Conservation (phyloP, 2,329 filamentous ascomycete genomes). For the Lecanicillium sp. region DNA sequence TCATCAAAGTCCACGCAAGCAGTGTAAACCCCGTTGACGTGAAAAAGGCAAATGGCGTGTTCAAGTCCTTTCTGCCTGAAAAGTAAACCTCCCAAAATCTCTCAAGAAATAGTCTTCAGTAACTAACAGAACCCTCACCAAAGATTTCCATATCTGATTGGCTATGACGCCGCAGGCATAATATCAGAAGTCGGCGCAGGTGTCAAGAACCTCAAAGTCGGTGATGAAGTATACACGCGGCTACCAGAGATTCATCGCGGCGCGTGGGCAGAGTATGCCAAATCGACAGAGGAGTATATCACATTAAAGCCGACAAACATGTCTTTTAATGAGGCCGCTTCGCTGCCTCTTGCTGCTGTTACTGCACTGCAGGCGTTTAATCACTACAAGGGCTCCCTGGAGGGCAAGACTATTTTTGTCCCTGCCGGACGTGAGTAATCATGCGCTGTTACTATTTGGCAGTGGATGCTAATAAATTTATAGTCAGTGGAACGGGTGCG, state of each 20-base stretch:
- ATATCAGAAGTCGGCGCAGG: constrained; percentile 1
- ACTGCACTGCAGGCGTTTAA: constrained; percentile 30
- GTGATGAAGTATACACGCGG: constrained; percentile 12
- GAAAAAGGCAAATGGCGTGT: constrained; percentile 26
- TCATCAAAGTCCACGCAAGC: constrained; percentile 34
- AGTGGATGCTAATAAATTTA: background rate
- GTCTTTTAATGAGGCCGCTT: constrained; percentile 32
- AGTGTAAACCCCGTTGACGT: constrained; percentile 37
- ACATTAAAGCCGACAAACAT: constrained; percentile 30
- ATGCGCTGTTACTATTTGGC: background rate
- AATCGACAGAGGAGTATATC: constrained; percentile 21
- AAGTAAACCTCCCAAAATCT: constrained; percentile 13
- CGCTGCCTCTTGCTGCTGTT: constrained; percentile 32
- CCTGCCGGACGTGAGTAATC: constrained; percentile 16
- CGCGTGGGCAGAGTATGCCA: constrained; percentile 27
- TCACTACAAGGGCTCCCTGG: constrained; percentile 27
- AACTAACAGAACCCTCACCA: too few species aligned
- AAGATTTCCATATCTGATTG: constrained; percentile 8
- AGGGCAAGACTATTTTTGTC: constrained; percentile 22
- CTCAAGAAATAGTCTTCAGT: background rate
- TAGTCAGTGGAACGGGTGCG: constrained; percentile 16
- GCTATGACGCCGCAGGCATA: constrained; percentile 5
- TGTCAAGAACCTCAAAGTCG: constrained; percentile 2
- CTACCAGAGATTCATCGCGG: constrained; percentile 18
- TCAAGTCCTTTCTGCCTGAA: constrained; percentile 24